These are phyloP conservation scores for Evansstolkia leycettana DNA, from an alignment of 495 filamentous ascomycete genomes.

Conservation along the genomic window DNA sequence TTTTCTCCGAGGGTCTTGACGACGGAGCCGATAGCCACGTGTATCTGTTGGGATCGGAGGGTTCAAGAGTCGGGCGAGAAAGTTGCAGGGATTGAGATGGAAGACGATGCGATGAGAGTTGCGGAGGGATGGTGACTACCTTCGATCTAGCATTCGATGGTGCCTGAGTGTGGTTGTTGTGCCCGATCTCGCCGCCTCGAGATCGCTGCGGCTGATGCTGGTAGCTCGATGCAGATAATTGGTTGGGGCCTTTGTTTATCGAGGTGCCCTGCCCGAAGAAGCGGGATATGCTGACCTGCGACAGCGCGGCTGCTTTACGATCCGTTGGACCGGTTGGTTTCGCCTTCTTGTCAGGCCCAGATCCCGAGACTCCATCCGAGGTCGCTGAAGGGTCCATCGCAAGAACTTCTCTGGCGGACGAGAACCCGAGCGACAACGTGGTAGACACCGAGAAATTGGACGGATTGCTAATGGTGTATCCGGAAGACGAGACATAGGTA, in stretches of 20 bases:
- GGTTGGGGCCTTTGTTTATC: conserved; percentile 5
- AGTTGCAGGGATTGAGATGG: conserved; percentile 24
- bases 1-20: conserved; percentile 6
- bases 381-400: conserved; percentile 7
- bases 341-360: conserved; percentile 7
- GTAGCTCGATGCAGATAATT: conserved; percentile 1
- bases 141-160: conserved; percentile 3
- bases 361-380: neutral
- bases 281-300: conserved; percentile 28
- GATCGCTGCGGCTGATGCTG: neutral
- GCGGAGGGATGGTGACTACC: conserved; percentile 9
- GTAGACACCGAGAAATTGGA: conserved; percentile 22
- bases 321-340: conserved; percentile 5
- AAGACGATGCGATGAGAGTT: conserved; percentile 24
- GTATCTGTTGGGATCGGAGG: conserved; percentile 25
- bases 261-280: conserved; percentile 21
- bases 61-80: conserved; percentile 24
- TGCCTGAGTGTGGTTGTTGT: neutral
- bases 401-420: conserved; percentile 32
- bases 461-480: conserved; percentile 17
- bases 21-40: conserved; percentile 27
- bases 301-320: conserved; percentile 14
- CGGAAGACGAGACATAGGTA: conserved; percentile 12
- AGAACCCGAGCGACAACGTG: conserved; percentile 25
- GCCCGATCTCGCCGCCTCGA: conserved; percentile 1